Evolutionary conservation across 345 rosid species (phyloP).

Genomic region (Citrus inodora): DNA sequence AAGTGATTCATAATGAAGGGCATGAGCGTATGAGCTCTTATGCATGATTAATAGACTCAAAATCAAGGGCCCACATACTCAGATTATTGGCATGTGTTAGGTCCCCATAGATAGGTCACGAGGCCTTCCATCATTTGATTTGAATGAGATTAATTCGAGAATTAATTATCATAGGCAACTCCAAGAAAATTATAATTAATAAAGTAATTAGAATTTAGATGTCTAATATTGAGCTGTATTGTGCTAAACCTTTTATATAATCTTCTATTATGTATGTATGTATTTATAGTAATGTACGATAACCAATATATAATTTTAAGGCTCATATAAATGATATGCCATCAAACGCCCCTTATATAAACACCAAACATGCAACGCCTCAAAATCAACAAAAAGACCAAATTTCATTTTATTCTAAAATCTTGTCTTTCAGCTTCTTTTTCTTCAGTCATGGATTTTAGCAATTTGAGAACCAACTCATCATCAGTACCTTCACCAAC

Average conservation of each 20-base stretch:
- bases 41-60: constrained; percentile 6
- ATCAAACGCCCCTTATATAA: constrained; percentile 27
- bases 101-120: neutral
- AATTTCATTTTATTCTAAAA: constrained; percentile 11
- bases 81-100: constrained; percentile 24
- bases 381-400: neutral
- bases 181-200: neutral
- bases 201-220: too few relatives aligned
- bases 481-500: constrained; percentile 38
- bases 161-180: neutral
- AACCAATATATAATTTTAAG: too few relatives aligned
- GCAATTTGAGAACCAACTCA: constrained; percentile 17
- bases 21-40: constrained; percentile 7
- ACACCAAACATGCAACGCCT: constrained; percentile 19
- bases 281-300: too few relatives aligned
- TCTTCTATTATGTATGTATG: too few relatives aligned
- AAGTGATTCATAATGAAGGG: constrained; percentile 16
- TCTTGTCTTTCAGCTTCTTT: neutral
- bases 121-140: constrained; percentile 11
- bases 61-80: constrained; percentile 14
- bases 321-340: too few relatives aligned
- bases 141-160: neutral
- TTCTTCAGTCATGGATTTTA: constrained; percentile 31
- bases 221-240: too few relatives aligned
- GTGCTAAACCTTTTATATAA: too few relatives aligned